A percentile compares a stretch with the other conserved stretches of the same genome.
Conservation (phyloP, 495 filamentous ascomycete species). For the Sordaria brevicollis region DNA sequence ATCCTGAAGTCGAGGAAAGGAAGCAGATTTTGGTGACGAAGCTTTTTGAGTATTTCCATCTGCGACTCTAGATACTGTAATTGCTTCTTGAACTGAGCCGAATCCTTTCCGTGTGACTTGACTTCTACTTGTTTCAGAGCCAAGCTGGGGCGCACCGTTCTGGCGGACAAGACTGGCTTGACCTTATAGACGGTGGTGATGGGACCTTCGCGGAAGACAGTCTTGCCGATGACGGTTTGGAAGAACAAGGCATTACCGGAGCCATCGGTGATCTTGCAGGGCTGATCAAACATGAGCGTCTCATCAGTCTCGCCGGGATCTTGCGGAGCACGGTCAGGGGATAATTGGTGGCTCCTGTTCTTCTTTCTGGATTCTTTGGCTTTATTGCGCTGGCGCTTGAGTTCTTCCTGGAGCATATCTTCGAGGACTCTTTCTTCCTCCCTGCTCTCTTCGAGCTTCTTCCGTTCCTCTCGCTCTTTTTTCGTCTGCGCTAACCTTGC, state of each 20-base stretch:
- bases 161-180: constrained; percentile 47
- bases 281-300: constrained; percentile 57
- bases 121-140: constrained; percentile 61
- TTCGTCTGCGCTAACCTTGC: constrained; percentile 39
- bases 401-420: constrained; percentile 67
- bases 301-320: constrained; percentile 18
- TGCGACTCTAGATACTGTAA: constrained; percentile 56
- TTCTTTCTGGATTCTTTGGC: constrained; percentile 45
- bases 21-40: constrained; percentile 68
- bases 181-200: constrained; percentile 56
- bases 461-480: constrained; percentile 36
- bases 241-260: constrained; percentile 49
- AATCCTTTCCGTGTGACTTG: constrained; percentile 43
- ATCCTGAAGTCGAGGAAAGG: constrained; percentile 77
- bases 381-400: constrained; percentile 51
- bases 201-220: constrained; percentile 44
- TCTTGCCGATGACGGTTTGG: constrained; percentile 53
- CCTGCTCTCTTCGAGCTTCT: constrained; percentile 44
- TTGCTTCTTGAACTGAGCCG: constrained; percentile 51
- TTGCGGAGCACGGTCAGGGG: constrained; percentile 19
- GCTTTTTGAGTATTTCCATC: constrained; percentile 59
- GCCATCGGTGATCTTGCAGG: constrained; percentile 48
- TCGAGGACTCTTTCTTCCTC: constrained; percentile 70
- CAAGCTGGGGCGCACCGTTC: constrained; percentile 45
- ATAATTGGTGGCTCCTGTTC: constrained; percentile 19